Evolutionary conservation across 768 basidiomycete genomes (phyloP).

Genomic region (Auricularia auricula-judae): DNA sequence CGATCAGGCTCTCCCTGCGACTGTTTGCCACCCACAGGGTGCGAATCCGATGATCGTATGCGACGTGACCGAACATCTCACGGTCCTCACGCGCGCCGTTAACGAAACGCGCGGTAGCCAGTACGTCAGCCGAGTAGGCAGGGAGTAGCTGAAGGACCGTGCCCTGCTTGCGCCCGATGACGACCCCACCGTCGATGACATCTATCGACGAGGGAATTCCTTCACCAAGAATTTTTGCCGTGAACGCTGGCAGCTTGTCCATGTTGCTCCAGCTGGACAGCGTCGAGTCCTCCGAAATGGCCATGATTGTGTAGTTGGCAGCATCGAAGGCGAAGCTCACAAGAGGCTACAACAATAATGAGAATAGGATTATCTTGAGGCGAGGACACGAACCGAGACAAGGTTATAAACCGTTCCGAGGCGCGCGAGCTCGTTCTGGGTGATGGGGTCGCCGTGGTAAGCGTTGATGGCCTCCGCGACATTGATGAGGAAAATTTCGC

Average conservation of each 20-base stretch:
- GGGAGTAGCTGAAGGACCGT: slow-evolving; percentile 77
- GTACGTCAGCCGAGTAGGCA: slow-evolving; percentile 56
- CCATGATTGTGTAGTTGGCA: slow-evolving; percentile 63
- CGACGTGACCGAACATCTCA: slow-evolving; percentile 83
- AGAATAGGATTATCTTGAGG: background rate
- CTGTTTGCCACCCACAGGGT: slow-evolving; percentile 84
- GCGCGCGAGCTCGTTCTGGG: slow-evolving; percentile 57
- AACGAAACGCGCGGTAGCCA: slow-evolving; percentile 72
- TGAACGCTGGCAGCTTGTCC: slow-evolving; percentile 65
- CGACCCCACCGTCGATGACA: slow-evolving; percentile 77
- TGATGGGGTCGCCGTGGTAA: slow-evolving; percentile 53
- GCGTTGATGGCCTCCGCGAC: slow-evolving; percentile 48
- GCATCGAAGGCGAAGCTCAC: slow-evolving; percentile 82
- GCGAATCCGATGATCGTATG: slow-evolving; percentile 75
- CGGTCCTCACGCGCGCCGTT: slow-evolving; percentile 58
- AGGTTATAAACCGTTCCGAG: slow-evolving; percentile 59
- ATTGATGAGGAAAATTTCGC: slow-evolving; percentile 66
- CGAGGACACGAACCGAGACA: slow-evolving; percentile 44
- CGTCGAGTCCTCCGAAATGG: slow-evolving; percentile 73
- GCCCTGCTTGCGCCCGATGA: slow-evolving; percentile 75
- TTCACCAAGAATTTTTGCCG: slow-evolving; percentile 67
- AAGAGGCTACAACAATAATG: slow-evolving; percentile 40
- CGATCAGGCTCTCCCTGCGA: slow-evolving; percentile 74
- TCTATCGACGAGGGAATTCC: slow-evolving; percentile 74
- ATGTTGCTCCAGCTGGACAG: slow-evolving; percentile 75